Evolutionary conservation across 2,329 filamentous ascomycete genomes (phyloP).

Genomic region (Mycosphaerelloides madeirae): DNA sequence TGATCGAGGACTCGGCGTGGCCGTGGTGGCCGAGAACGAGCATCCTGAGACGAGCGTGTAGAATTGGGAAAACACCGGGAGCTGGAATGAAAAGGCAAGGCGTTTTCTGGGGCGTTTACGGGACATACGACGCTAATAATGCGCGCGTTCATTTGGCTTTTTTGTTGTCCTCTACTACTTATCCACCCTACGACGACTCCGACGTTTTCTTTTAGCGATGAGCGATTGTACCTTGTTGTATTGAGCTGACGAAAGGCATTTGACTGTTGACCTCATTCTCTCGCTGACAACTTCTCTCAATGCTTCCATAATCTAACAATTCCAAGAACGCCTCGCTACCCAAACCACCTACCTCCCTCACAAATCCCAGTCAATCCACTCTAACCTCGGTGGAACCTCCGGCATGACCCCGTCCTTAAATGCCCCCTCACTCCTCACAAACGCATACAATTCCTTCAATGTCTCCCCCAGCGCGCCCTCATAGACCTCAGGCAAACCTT

Average conservation of each 20-base stretch:
- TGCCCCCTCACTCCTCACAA: conserved; percentile 58
- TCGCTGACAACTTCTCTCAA: no score
- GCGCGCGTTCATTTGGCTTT: no score
- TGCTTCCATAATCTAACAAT: no score
- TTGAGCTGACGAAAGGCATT: no score
- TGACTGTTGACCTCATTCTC: no score
- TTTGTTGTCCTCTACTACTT: no score
- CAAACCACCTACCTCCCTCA: conserved; percentile 2
- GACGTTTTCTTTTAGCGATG: no score
- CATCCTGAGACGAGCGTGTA: conserved; percentile 59
- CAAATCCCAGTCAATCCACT: conserved; percentile 54
- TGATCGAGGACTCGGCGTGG: conserved; percentile 76
- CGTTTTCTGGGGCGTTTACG: conserved; percentile 1
- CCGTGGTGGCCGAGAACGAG: conserved; percentile 84
- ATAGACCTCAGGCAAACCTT: conserved; percentile 55
- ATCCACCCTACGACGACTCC: no score
- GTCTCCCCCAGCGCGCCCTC: conserved; percentile 51
- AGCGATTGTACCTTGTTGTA: no score
- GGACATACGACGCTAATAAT: not conserved
- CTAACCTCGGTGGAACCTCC: conserved; percentile 68
- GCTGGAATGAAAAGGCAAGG: conserved; percentile 3
- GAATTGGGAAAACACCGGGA: conserved; percentile 4
- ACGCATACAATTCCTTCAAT: conserved; percentile 58
- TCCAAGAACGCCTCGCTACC: no score
- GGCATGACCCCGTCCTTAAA: conserved; percentile 73